These are phyloP conservation scores for Carallia brachiata DNA, from an alignment of 345 rosid species.

Conservation along the genomic window DNA sequence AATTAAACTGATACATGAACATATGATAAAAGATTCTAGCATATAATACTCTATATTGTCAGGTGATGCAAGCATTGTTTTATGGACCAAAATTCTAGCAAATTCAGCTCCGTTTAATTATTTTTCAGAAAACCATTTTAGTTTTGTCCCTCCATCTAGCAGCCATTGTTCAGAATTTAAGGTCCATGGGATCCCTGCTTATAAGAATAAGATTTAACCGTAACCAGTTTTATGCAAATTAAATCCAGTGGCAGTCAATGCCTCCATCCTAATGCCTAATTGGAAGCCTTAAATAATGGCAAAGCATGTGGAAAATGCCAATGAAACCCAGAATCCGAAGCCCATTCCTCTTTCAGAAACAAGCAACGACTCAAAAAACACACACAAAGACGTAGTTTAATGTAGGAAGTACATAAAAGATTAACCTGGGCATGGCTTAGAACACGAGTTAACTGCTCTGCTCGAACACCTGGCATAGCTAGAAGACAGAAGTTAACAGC, in stretches of 20 bases:
- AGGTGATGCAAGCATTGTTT: not conserved
- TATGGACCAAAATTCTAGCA: not conserved
- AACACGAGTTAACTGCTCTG: conserved; percentile 50
- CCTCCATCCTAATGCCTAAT: not conserved
- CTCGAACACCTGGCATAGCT: conserved; percentile 49
- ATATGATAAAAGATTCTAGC: not conserved
- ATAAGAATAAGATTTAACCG: not conserved
- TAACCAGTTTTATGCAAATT: not conserved
- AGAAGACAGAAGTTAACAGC: conserved; percentile 46
- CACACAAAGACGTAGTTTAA: no score
- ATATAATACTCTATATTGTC: not conserved
- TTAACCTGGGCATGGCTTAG: conserved; percentile 59
- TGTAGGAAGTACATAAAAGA: not conserved
- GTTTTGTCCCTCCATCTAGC: not conserved
- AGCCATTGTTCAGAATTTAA: not conserved
- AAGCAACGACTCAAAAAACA: not conserved
- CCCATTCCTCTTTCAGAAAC: not conserved
- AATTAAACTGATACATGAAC: not conserved
- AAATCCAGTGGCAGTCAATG: not conserved
- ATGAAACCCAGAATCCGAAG: not conserved
- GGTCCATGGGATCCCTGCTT: not conserved
- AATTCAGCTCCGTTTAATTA: not conserved
- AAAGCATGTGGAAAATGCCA: not conserved
- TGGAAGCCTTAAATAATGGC: no score
- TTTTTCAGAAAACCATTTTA: not conserved